phyloP scores from a whole-genome alignment of 2,329 filamentous ascomycete genomes.

The Thelonectria discophora region DNA sequence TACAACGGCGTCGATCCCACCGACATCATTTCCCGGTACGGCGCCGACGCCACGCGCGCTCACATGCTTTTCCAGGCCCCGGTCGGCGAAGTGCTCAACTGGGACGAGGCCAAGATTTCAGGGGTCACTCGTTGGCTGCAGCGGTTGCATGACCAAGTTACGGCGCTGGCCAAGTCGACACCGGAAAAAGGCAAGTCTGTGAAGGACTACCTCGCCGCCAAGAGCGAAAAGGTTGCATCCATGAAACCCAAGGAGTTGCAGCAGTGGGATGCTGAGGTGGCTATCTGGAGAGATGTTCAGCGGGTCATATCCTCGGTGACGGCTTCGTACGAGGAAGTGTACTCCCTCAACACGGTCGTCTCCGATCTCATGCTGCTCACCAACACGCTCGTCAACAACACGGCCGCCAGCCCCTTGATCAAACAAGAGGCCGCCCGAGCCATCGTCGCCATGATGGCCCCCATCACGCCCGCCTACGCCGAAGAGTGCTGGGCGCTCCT shows the following conservation, averaged over 20 bases:
- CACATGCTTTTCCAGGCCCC: conserved; percentile 92
- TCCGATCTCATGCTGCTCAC: conserved; percentile 86
- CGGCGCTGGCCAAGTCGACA: conserved; percentile 29
- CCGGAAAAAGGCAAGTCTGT: conserved; percentile 29
- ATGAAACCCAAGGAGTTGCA: conserved; percentile 46
- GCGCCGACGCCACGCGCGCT: conserved; percentile 83
- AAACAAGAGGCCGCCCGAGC: conserved; percentile 59
- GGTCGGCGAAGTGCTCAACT: conserved; percentile 83
- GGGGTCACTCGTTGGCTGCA: conserved; percentile 84
- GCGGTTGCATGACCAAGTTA: conserved; percentile 69
- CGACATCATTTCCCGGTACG: conserved; percentile 75
- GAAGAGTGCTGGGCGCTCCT: conserved; percentile 82
- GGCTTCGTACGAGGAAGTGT: conserved; percentile 73
- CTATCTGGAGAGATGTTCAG: conserved; percentile 73
- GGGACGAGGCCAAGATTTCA: conserved; percentile 84
- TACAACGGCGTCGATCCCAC: conserved; percentile 89
- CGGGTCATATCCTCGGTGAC: conserved; percentile 73
- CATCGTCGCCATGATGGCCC: conserved; percentile 78
- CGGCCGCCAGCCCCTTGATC: conserved; percentile 52
- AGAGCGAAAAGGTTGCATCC: conserved; percentile 41
- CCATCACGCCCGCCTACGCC: conserved; percentile 80
- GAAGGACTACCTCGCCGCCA: conserved; percentile 51
- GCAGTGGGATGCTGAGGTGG: conserved; percentile 57
- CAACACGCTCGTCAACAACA: conserved; percentile 67
- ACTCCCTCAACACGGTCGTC: conserved; percentile 83